Conservation (phyloP, 345 rosid species). For the Euphorbia lathyris region DNA sequence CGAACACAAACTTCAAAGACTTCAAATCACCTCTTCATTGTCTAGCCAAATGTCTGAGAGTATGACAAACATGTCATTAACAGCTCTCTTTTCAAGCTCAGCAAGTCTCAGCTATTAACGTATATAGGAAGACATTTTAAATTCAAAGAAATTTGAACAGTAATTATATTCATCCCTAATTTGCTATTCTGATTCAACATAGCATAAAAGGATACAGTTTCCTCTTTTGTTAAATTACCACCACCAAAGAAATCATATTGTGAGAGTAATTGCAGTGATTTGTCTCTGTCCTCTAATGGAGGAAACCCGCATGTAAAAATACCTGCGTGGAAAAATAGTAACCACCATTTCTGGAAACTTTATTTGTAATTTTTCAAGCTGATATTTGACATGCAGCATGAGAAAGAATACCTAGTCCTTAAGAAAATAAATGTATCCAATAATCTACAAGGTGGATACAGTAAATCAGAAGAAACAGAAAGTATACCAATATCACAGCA, state of each 20-base stretch:
- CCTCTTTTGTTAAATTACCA: conserved; percentile 71
- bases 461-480: background rate
- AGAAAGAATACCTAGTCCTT: background rate
- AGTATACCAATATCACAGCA: background rate
- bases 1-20: conserved; percentile 9
- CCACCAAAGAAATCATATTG: conserved; percentile 85
- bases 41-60: conserved; percentile 92
- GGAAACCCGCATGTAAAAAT: conserved; percentile 90
- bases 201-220: conserved; percentile 55
- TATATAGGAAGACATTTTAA: conserved; percentile 32
- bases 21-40: conserved; percentile 62
- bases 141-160: conserved; percentile 1
- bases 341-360: conserved; percentile 5
- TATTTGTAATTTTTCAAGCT: background rate
- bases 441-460: background rate
- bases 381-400: background rate
- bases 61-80: conserved; percentile 80
- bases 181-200: conserved; percentile 4
- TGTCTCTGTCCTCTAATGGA: conserved; percentile 78
- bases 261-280: conserved; percentile 60
- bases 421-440: background rate
- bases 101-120: conserved; percentile 53
- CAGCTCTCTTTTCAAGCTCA: conserved; percentile 64
- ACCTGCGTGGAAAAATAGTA: conserved; percentile 42
- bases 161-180: conserved; percentile 8